Percentiles rank a stretch among this genome's conserved stretches.
Evolutionary conservation across 116 monocot species (phyloP).

Genomic region (Cymodocea nodosa): DNA sequence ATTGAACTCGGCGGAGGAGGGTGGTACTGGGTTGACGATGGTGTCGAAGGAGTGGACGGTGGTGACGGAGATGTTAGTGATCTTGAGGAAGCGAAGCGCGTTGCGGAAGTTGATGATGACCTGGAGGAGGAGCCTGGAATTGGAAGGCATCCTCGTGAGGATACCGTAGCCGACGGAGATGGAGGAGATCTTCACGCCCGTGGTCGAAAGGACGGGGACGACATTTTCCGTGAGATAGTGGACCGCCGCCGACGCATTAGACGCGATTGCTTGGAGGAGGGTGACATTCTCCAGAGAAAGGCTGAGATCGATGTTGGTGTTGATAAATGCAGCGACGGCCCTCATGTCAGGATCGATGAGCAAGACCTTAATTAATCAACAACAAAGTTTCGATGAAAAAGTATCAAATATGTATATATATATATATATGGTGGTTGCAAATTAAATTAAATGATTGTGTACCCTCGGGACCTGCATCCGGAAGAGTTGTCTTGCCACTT

Average conservation of each 20-base stretch:
- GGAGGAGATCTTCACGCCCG: background rate
- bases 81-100: background rate
- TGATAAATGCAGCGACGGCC: conserved; percentile 7
- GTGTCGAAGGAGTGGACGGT: conserved; percentile 8
- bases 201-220: background rate
- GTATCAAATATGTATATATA: too few relatives aligned
- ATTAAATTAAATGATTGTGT: background rate
- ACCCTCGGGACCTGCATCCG: background rate
- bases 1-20: conserved; percentile 13
- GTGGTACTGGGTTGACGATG: conserved; percentile 3
- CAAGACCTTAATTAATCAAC: too few relatives aligned
- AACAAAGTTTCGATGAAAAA: too few relatives aligned
- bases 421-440: too few relatives aligned
- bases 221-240: conserved; percentile 2
- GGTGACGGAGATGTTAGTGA: background rate
- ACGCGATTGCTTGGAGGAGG: background rate
- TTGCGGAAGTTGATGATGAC: conserved; percentile 11
- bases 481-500: background rate
- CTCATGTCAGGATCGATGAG: conserved; percentile 5
- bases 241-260: background rate
- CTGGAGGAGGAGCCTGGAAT: background rate
- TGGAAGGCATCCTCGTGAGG: background rate
- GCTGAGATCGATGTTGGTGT: conserved; percentile 7
- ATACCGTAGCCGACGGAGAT: conserved; percentile 13
- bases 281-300: background rate